Percentiles rank a stretch among this genome's conserved stretches.
phyloP scores from a whole-genome alignment of 2,329 filamentous ascomycete genomes.

The Rosellinia necatrix region DNA sequence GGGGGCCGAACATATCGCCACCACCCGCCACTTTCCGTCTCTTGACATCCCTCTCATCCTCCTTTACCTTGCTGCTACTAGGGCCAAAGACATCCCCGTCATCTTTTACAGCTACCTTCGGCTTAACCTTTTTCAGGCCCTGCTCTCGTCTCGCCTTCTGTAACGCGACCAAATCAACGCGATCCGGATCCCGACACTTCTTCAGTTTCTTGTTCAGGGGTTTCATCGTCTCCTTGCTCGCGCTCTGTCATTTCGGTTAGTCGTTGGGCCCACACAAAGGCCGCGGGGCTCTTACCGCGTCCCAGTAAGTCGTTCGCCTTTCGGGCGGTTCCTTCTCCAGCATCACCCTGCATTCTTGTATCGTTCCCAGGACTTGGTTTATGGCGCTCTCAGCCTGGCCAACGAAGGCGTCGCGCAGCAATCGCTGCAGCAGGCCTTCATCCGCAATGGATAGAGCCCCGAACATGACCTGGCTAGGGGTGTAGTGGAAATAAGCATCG shows the following conservation, averaged over 20 bases:
- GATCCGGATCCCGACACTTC: conserved; percentile 74
- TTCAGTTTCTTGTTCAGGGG: conserved; percentile 71
- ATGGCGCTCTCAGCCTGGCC: conserved; percentile 34
- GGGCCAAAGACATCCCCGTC: conserved; percentile 55
- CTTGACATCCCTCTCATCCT: conserved; percentile 44
- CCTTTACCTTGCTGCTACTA: conserved; percentile 42
- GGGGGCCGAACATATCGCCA: conserved; percentile 37
- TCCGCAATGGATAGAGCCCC: conserved; percentile 80
- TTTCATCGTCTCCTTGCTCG: conserved; percentile 53
- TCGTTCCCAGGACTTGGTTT: conserved; percentile 54
- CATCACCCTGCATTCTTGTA: conserved; percentile 58
- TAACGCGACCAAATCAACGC: conserved; percentile 71
- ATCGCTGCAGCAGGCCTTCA: conserved; percentile 57
- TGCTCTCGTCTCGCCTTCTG: conserved; percentile 67
- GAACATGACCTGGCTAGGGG: conserved; percentile 91
- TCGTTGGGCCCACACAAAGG: neutral
- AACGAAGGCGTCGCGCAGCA: conserved; percentile 50
- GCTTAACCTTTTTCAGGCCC: conserved; percentile 46
- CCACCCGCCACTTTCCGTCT: conserved; percentile 42
- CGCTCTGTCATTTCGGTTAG: conserved; percentile 47
- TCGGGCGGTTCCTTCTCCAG: conserved; percentile 62
- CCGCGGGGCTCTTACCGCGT: conserved; percentile 47
- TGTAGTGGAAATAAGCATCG: conserved; percentile 96
- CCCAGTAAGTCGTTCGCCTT: conserved; percentile 59
- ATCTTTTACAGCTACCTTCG: conserved; percentile 44